phyloP scores from a whole-genome alignment of 176 grass and related monocot genomes.

The Panicum miliaceum region DNA sequence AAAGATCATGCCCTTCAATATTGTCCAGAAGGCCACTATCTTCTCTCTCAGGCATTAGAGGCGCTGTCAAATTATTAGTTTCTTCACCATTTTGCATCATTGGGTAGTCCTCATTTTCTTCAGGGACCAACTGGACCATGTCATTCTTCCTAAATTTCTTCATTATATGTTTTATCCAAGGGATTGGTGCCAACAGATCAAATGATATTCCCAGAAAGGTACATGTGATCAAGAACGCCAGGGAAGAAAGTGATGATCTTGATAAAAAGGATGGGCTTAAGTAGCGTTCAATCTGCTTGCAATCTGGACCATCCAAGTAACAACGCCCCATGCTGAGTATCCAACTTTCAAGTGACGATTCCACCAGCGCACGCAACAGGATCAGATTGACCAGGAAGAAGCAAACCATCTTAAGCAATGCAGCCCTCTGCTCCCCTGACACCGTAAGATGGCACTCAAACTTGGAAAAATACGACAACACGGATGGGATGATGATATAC shows the following conservation, averaged over 20 bases:
- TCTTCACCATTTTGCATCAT: conserved; percentile 67
- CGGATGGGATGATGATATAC: conserved; percentile 97
- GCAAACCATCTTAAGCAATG: conserved; percentile 98
- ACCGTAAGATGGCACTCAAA: conserved; percentile 96
- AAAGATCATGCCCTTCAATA: conserved; percentile 82
- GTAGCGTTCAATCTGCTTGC: conserved; percentile 90
- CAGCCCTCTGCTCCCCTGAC: conserved; percentile 95
- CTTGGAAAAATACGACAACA: conserved; percentile 89
- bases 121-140: conserved; percentile 94
- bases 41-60: conserved; percentile 73
- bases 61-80: conserved; percentile 62
- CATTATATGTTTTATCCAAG: conserved; percentile 94
- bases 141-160: conserved; percentile 99
- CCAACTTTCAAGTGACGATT: conserved; percentile 90
- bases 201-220: conserved; percentile 98
- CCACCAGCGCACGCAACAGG: conserved; percentile 80
- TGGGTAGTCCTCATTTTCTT: conserved; percentile 79
- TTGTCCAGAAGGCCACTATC: conserved; percentile 60
- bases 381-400: conserved; percentile 99
- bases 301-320: conserved; percentile 83
- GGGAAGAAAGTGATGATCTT: conserved; percentile 91
- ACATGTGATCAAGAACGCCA: conserved; percentile 91
- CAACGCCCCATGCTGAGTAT: conserved; percentile 91
- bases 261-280: conserved; percentile 97
- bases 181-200: conserved; percentile 90